These are phyloP conservation scores for Neurospora sp. DNA, from an alignment of 495 filamentous ascomycete genomes.

Conservation along the genomic window DNA sequence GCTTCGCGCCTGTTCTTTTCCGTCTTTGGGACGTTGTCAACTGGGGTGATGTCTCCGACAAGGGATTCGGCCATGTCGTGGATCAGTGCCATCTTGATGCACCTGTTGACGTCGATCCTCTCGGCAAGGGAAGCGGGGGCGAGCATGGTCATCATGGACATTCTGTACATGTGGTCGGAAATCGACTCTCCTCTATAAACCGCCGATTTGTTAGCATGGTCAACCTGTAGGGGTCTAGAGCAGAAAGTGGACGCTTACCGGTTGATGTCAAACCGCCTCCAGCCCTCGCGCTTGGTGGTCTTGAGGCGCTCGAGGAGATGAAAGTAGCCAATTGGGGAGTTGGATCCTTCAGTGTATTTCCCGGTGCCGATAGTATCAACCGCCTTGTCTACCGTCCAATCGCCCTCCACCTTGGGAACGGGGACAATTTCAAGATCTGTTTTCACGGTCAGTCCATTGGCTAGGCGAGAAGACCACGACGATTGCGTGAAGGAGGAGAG, in stretches of 20 bases:
- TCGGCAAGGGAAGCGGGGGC: constrained; percentile 66
- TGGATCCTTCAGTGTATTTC: constrained; percentile 46
- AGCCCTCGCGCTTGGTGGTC: constrained; percentile 91
- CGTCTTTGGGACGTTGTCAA: constrained; percentile 55
- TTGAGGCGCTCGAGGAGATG: constrained; percentile 88
- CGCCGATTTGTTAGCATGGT: not conserved
- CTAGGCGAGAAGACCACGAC: not conserved
- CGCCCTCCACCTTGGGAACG: constrained; percentile 24
- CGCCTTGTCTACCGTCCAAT: constrained; percentile 43
- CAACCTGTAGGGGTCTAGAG: not conserved
- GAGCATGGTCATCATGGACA: constrained; percentile 92
- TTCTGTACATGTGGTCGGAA: constrained; percentile 98
- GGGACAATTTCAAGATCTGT: constrained; percentile 21
- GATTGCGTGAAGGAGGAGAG: not conserved
- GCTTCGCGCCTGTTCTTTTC: constrained; percentile 85
- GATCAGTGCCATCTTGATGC: constrained; percentile 85
- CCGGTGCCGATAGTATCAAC: constrained; percentile 32
- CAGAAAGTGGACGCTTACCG: constrained; percentile 24
- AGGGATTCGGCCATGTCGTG: constrained; percentile 97
- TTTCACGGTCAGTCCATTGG: not conserved
- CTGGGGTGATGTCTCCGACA: constrained; percentile 92
- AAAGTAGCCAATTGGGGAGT: constrained; percentile 80
- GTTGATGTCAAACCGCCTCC: constrained; percentile 76
- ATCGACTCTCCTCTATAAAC: constrained; percentile 61
- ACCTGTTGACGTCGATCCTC: constrained; percentile 64